Percentiles rank a stretch among this genome's conserved stretches.
phyloP scores from a whole-genome alignment of 1,139 yeast species.

The Suhomyces coccinellae region DNA sequence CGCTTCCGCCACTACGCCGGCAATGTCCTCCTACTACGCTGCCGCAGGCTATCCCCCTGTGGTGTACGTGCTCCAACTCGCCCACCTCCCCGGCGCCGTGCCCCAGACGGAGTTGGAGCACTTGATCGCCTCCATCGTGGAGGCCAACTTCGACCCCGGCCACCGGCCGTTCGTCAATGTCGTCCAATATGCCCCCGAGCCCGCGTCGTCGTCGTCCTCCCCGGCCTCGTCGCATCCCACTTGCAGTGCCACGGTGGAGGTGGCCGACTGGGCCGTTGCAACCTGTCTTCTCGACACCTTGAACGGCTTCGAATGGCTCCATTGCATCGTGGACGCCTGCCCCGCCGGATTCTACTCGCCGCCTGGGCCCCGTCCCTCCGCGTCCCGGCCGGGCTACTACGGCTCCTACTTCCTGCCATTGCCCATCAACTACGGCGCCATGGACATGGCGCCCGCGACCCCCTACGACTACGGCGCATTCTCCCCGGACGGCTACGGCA shows the following conservation, averaged over 20 bases:
- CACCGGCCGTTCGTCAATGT: constrained; percentile 7
- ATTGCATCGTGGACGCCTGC: constrained; percentile 22
- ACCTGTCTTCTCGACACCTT: constrained; percentile 20
- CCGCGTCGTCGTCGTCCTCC: neutral
- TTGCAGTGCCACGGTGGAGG: constrained; percentile 15
- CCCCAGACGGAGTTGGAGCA: constrained; percentile 14
- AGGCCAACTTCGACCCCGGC: constrained; percentile 13
- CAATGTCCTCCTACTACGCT: too few relatives aligned
- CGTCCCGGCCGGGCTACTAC: neutral
- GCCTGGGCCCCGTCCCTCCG: too few relatives aligned
- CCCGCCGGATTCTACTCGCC: neutral
- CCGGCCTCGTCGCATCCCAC: too few relatives aligned
- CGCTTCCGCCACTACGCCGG: neutral
- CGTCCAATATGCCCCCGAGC: constrained; percentile 6
- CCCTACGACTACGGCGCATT: neutral
- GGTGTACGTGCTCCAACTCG: constrained; percentile 1
- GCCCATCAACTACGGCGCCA: neutral
- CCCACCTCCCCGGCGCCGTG: constrained; percentile 15
- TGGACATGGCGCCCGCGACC: neutral
- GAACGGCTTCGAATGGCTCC: constrained; percentile 31
- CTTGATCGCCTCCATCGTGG: constrained; percentile 20
- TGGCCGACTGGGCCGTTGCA: constrained; percentile 18
- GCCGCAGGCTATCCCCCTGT: neutral
- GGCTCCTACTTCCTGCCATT: neutral
- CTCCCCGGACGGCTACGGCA: neutral